Conservation (phyloP, 306 rosid genomes). For the Pyrus bretschneideri region DNA sequence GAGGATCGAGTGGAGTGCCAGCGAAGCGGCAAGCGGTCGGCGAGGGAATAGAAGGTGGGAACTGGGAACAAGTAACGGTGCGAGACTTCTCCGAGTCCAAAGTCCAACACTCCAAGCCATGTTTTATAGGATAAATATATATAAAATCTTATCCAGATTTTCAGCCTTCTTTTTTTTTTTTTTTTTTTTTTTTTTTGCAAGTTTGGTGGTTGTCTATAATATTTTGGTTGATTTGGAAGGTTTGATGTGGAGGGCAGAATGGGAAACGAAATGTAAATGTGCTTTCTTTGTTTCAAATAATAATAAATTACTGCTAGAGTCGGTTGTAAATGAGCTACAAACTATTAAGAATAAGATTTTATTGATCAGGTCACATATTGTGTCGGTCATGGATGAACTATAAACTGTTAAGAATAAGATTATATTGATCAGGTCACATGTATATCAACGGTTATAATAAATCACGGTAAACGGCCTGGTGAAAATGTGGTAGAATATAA, state of each 20-base stretch:
- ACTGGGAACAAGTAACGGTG: not conserved
- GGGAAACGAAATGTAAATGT: not conserved
- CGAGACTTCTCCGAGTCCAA: not conserved
- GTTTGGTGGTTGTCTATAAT: not conserved
- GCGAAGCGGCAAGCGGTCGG: conserved; percentile 32
- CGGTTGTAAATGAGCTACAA: not conserved
- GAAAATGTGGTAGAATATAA: no score
- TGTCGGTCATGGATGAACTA: not conserved
- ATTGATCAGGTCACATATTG: not conserved
- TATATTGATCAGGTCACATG: not conserved
- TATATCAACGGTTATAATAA: no score
- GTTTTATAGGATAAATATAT: not conserved
- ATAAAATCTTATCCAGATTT: conserved; percentile 8
- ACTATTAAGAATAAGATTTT: not conserved
- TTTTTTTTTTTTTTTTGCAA: not conserved
- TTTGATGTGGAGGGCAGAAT: not conserved
- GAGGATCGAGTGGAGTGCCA: conserved; percentile 14
- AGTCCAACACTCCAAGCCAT: conserved; percentile 1
- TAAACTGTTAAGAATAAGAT: not conserved
- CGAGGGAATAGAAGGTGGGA: conserved; percentile 4
- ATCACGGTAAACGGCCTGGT: no score
- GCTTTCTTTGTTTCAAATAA: not conserved
- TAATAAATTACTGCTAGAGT: not conserved
- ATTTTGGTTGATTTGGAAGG: not conserved
- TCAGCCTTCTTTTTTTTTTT: not conserved